phyloP scores from a whole-genome alignment of 257 asterid species.

The Lycium barbarum region DNA sequence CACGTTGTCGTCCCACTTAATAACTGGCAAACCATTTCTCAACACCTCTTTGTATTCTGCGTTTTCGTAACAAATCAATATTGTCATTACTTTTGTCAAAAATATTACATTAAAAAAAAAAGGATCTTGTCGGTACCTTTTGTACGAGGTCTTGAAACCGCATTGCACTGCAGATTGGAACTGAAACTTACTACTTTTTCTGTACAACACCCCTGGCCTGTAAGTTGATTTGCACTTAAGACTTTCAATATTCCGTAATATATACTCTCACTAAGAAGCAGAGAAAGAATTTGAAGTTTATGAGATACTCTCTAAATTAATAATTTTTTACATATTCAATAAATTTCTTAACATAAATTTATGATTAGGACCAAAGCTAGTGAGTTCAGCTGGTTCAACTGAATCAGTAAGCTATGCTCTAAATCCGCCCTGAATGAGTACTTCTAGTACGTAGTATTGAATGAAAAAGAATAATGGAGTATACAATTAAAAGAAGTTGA shows the following conservation, averaged over 20 bases:
- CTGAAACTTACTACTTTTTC: neutral
- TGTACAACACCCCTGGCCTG: conserved; percentile 39
- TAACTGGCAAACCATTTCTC: conserved; percentile 53
- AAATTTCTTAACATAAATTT: no score
- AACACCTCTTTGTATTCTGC: conserved; percentile 54
- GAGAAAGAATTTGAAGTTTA: no score
- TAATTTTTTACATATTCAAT: no score
- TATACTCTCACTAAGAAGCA: no score
- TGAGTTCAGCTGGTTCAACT: no score
- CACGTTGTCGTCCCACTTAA: conserved; percentile 49
- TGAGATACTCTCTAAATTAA: no score
- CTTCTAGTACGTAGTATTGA: neutral
- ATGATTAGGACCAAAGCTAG: no score
- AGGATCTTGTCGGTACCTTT: conserved; percentile 38
- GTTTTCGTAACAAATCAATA: neutral
- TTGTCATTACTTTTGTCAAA: neutral
- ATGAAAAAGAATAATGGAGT: neutral
- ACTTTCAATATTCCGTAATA: neutral
- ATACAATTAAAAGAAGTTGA: neutral
- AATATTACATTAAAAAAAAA: neutral
- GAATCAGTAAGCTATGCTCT: no score
- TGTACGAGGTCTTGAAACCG: conserved; percentile 52
- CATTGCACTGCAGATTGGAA: conserved; percentile 44
- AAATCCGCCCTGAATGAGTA: neutral
- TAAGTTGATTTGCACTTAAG: neutral